Conservation (phyloP, 495 filamentous ascomycete genomes). For the Lasiosphaeriaceae sp. region DNA sequence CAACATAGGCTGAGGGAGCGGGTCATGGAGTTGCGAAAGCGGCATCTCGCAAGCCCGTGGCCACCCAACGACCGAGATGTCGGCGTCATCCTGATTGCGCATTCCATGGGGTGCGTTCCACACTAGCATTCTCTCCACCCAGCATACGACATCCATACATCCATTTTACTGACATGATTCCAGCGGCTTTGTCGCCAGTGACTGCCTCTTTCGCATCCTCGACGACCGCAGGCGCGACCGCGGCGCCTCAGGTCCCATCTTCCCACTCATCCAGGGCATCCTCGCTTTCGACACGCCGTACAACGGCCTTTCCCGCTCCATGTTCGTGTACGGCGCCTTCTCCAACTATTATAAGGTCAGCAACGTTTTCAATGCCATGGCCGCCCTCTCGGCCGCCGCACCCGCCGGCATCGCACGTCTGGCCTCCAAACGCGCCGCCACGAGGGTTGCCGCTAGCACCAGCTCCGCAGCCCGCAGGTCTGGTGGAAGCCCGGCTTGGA, state of each 20-base stretch:
- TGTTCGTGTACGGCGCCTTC: constrained; percentile 88
- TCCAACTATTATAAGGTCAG: constrained; percentile 78
- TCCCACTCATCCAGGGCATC: constrained; percentile 72
- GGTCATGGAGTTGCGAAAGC: constrained; percentile 85
- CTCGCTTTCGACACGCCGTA: constrained; percentile 94
- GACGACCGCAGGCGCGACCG: constrained; percentile 34
- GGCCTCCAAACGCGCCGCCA: constrained; percentile 27
- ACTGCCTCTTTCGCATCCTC: constrained; percentile 61
- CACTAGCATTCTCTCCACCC: too few species aligned
- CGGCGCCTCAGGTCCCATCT: constrained; percentile 39
- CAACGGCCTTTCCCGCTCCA: constrained; percentile 81
- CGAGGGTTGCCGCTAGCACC: constrained; percentile 19
- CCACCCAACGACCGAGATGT: constrained; percentile 86
- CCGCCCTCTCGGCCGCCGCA: constrained; percentile 47
- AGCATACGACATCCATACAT: too few species aligned
- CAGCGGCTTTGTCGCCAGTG: constrained; percentile 83
- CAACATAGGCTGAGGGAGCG: constrained; percentile 74
- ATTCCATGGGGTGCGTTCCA: constrained; percentile 74
- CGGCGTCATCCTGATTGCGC: constrained; percentile 76
- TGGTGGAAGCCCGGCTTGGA: constrained; percentile 42
- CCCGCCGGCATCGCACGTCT: constrained; percentile 49
- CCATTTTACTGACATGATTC: not conserved
- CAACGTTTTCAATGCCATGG: constrained; percentile 70
- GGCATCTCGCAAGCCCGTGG: constrained; percentile 63
- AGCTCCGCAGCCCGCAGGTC: constrained; percentile 40